Conservation (phyloP, 345 rosid genomes). For the Euphorbia lathyris region DNA sequence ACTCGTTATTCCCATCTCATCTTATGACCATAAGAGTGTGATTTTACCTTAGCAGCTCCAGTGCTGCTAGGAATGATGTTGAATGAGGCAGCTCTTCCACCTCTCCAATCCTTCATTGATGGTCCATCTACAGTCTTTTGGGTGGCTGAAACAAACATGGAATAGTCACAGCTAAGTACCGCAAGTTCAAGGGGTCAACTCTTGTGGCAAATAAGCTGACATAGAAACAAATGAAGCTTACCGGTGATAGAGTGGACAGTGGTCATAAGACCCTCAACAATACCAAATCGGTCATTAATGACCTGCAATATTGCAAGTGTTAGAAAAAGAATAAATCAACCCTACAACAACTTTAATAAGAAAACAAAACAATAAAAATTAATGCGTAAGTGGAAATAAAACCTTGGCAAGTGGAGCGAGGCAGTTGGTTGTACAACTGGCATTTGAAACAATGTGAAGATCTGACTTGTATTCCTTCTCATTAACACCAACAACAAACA, state of each 20-base stretch:
- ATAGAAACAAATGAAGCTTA: background rate
- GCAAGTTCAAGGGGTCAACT: no score
- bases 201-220: no score
- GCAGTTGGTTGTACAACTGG: slow-evolving; percentile 36
- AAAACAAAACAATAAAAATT: no score
- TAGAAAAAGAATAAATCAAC: background rate
- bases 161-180: background rate
- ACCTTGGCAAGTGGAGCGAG: slow-evolving; percentile 38
- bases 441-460: slow-evolving; percentile 28
- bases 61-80: slow-evolving; percentile 38
- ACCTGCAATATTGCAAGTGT: slow-evolving; percentile 13
- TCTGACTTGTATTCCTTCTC: slow-evolving; percentile 33
- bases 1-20: background rate
- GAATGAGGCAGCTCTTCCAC: slow-evolving; percentile 34
- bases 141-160: slow-evolving; percentile 17
- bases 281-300: slow-evolving; percentile 27
- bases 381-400: background rate
- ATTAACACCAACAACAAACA: slow-evolving; percentile 33
- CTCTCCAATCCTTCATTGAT: slow-evolving; percentile 34
- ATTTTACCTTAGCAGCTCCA: slow-evolving; percentile 32
- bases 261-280: slow-evolving; percentile 33
- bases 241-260: slow-evolving; percentile 33
- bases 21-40: background rate
- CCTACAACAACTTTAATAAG: background rate
- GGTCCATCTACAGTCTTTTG: slow-evolving; percentile 38